These are phyloP conservation scores for Massariosphaeria phaeospora DNA, from an alignment of 495 filamentous ascomycete species.

Conservation along the genomic window DNA sequence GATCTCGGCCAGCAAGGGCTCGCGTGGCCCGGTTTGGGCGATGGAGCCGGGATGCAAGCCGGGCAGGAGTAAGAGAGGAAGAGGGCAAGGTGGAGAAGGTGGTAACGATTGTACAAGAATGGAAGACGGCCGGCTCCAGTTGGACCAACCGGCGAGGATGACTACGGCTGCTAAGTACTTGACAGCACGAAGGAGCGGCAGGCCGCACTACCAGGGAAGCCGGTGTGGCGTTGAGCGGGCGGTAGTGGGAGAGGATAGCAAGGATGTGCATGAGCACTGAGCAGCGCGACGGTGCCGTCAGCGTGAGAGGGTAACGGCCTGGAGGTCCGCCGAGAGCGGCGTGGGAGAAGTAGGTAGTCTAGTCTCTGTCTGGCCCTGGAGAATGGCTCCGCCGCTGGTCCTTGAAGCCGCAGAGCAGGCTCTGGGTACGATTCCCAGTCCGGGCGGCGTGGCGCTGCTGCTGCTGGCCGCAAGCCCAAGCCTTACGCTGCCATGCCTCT, in stretches of 20 bases:
- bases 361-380: conserved; percentile 26
- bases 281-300: conserved; percentile 11
- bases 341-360: conserved; percentile 2
- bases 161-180: conserved; percentile 12
- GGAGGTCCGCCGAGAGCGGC: no score
- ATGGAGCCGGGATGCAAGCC: conserved; percentile 14
- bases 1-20: conserved; percentile 28
- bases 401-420: background rate
- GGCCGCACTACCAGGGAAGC: conserved; percentile 17
- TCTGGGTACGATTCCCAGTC: conserved; percentile 20
- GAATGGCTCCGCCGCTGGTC: background rate
- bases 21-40: conserved; percentile 26
- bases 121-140: conserved; percentile 18
- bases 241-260: conserved; percentile 15
- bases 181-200: conserved; percentile 25
- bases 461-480: background rate
- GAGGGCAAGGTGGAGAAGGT: conserved; percentile 21
- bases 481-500: conserved; percentile 25
- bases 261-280: conserved; percentile 24
- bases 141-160: conserved; percentile 21
- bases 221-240: conserved; percentile 27
- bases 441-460: conserved; percentile 14
- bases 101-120: conserved; percentile 29
- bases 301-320: no score
- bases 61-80: conserved; percentile 1